These are phyloP conservation scores for Helicocarpus griseus DNA, from an alignment of 2,329 filamentous ascomycete genomes.

Conservation along the genomic window DNA sequence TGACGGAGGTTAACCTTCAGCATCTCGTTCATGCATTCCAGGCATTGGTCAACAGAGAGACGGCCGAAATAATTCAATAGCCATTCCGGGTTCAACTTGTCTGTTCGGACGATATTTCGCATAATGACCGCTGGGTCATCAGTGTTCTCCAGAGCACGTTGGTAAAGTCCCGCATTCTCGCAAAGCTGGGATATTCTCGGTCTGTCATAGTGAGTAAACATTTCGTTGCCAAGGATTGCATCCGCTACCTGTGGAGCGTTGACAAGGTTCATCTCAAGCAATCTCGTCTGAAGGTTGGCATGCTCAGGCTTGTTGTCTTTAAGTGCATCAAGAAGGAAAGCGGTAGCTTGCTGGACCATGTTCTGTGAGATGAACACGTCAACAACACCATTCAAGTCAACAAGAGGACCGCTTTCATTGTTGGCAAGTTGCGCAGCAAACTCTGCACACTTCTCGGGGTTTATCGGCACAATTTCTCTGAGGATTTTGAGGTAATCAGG, in stretches of 20 bases:
- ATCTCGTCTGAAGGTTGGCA: slow-evolving; percentile 80
- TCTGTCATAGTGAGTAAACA: slow-evolving; percentile 97
- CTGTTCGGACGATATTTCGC: slow-evolving; percentile 72
- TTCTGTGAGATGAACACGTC: slow-evolving; percentile 98
- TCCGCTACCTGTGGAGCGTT: slow-evolving; percentile 97
- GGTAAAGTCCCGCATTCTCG: slow-evolving; percentile 79
- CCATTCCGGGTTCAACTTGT: slow-evolving; percentile 87
- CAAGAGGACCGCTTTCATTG: slow-evolving; percentile 73
- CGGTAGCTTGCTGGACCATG: slow-evolving; percentile 94
- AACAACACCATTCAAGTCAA: slow-evolving; percentile 89
- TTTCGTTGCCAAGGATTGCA: slow-evolving; percentile 93
- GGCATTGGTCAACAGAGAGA: slow-evolving; percentile 86
- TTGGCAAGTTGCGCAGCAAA: slow-evolving; percentile 90
- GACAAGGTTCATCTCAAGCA: slow-evolving; percentile 95
- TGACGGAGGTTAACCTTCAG: slow-evolving; percentile 93
- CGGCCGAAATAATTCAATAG: slow-evolving; percentile 86
- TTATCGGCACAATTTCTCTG: slow-evolving; percentile 83
- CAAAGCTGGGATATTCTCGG: slow-evolving; percentile 79
- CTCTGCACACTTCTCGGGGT: slow-evolving; percentile 87
- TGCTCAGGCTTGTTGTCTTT: slow-evolving; percentile 94
- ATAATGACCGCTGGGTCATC: slow-evolving; percentile 85
- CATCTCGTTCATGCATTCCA: slow-evolving; percentile 95
- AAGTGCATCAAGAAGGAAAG: slow-evolving; percentile 92
- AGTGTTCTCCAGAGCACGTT: slow-evolving; percentile 87
- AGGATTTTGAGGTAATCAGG: slow-evolving; percentile 92